Evolutionary conservation across 164 flowering plant genomes (phyloP), one percentile per base, ranked within the genome.

Genomic region (Echeveria elegans): DNA sequence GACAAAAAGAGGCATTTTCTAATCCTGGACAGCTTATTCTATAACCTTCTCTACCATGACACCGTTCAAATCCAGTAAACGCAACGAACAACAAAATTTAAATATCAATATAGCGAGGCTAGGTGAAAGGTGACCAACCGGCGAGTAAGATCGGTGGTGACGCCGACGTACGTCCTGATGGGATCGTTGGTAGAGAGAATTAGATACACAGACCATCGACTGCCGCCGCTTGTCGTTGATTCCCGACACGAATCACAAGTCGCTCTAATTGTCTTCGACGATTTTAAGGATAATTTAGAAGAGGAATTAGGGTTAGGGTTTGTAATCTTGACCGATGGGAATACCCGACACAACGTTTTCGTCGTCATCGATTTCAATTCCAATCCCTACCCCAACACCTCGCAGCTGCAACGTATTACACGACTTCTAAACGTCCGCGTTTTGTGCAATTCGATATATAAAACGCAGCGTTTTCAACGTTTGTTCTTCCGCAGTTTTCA

Each of bases 91-190:
- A 29, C 29, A 8, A 18, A 8, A 30, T 29, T 23, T 24, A 1
- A 62, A 32, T 63, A 4, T 6, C 14, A n/a, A 30, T 5, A 15
- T 5, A 3, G 2, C 2, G 28, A 2, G 12, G 43, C 11, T 66
- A 14, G 18, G n/a, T n/a, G 5, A 45, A 18, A 12, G 52, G 36
- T 56, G n/a, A 58, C 31, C 15, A 75, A 89, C 96, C 93, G 90
- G 73, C 90, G 86, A 75, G 82, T 58, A 79, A 89, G 85, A 74
- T 86, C 68, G 70, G 73, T 83, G 83, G 94, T 86, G 74, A 78
- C 87, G 26, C 94, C 94, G 4, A 89, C 92, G 58, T 87, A 87
- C 37, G 92, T 87, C 65, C 81, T 87, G 77, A 83, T 80, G 36
- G 92, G 90, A 23, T 68, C 19, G 63, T 79, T 83, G 72, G 89